Percentiles rank a stretch among this genome's conserved stretches.
phyloP scores from a whole-genome alignment of 768 basidiomycete genomes.

The Calocybe indica region DNA sequence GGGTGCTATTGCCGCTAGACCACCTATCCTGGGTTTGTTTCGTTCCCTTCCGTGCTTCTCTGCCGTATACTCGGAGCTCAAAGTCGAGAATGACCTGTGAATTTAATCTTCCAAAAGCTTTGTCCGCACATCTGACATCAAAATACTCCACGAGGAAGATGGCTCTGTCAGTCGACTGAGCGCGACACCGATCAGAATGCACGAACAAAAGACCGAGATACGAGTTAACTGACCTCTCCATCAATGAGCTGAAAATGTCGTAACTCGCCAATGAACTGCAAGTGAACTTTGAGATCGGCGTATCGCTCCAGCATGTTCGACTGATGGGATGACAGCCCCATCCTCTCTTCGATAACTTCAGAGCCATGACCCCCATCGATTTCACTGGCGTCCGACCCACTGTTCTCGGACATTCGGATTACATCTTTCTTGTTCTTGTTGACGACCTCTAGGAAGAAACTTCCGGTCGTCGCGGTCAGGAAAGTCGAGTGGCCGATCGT shows the following conservation, averaged over 20 bases:
- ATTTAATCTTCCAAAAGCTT: conserved; percentile 46
- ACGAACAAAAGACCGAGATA: background rate
- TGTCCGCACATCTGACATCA: conserved; percentile 53
- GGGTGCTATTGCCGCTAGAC: conserved; percentile 1
- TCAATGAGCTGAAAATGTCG: no score
- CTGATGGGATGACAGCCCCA: no score
- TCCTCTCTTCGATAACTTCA: conserved; percentile 3
- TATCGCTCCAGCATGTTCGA: no score
- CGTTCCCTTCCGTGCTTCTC: conserved; percentile 9
- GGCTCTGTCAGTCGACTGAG: conserved; percentile 15
- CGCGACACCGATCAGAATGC: background rate
- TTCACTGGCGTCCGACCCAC: conserved; percentile 10
- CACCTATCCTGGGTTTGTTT: background rate
- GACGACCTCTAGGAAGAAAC: conserved; percentile 21
- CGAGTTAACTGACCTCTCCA: background rate
- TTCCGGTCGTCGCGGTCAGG: conserved; percentile 45
- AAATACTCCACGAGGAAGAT: conserved; percentile 62
- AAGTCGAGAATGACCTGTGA: conserved; percentile 45
- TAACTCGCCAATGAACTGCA: no score
- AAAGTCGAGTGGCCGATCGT: conserved; percentile 48
- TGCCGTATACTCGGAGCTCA: conserved; percentile 38
- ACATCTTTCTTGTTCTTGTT: no score
- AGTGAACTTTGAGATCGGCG: no score
- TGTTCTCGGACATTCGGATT: conserved; percentile 33
- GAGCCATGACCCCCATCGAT: background rate